Base-by-base conservation (phyloP, 805 yeast genomes). In the Nakazawaea pomicola region DNA sequence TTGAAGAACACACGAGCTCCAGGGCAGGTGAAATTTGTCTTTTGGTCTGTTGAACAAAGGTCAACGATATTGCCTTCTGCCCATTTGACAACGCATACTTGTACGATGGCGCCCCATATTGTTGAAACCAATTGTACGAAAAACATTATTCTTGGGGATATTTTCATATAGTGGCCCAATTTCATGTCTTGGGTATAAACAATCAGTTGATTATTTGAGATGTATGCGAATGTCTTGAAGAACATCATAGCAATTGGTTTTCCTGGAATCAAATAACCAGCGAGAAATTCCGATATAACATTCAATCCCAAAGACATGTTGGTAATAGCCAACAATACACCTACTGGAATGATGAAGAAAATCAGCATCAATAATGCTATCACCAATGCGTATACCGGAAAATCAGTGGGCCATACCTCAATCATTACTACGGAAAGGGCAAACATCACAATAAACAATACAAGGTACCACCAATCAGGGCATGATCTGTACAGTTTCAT, bases 381-480 rank as follows among this genome's bases (percentile, higher is more conserved):
- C 40, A 78, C 64, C 14, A 81, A 60, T 1, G 81, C 82, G 79
- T 80, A 80, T 15, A 76, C 70, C 3, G 85, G 83, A 5, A 80
- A 71, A 36, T 74, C 78, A 1, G 76, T 65, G 32, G 70, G 62
- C 60, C 70, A 71, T 2, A 57, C 60, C 32, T 63, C 53, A 27
- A 70, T 54, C 23, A 64, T 54, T 9, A 63, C 66, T 19, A 55
- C 68, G 58, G 70, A 57, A 32, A 72, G 58, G 2, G 65, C 47
- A 7, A 78, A 62, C 20, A 80, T 64, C 11, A 63, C 47, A n/a
- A 75, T 42, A 30, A 80, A 64, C 12, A 75, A 61, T 3, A 58
- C 45, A 4, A 61, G 51, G 50, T 72, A 82, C 86, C 88, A 80
- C 80, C 81, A 78, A 48, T 78, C 83, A 1, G 95, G 93, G 16